Evolutionary conservation across 345 rosid genomes (phyloP), one percentile per base, ranked within the genome.

Genomic region (Capsella bursapastoris): DNA sequence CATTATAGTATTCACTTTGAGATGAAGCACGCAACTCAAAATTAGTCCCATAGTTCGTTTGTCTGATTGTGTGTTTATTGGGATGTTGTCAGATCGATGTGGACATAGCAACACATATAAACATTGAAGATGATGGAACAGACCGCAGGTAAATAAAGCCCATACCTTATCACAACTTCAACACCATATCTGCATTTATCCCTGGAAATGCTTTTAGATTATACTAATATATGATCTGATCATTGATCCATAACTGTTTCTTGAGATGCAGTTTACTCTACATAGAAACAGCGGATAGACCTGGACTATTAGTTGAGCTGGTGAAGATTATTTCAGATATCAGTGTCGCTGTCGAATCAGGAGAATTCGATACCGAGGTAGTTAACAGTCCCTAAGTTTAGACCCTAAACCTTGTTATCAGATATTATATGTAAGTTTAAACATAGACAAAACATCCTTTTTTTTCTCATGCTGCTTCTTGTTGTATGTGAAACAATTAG

Each of bases 301-400:
- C 99, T 4, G 99, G 99, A 56, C 84, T 95, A 34, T 74, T 95
- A 77, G 92, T 95, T 55, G 99, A 95, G 78, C 88, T 95, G 60
- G 97, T 95, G 48, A 92, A 86, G 85, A 86, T 72, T 68, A 78
- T 90, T 61, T 78, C 96, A 14, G 99, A 95, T 76, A 90, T 92
- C 62, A 89, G 82, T 66, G 47, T 95, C 3, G 81, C 88, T 32
- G 97, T 95, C 7, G 97, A 89, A 71, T 95, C 99, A 4, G 99
- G 97, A 81, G 99, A 95, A 83, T 91, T 95, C 67, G 97, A 95
- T 72, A 95, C 99, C 4, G 99, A 95, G 97, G 99, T 90, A 53
- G 66, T 38, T 15, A 11, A 7, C 3, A 18, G 15, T 40, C 28
- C 38, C 38, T 56, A 3, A 16, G 35, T 64, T 29, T 48, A 15